Base-by-base conservation (phyloP, 2,329 filamentous ascomycete genomes). In the Clonostachys rosea region DNA sequence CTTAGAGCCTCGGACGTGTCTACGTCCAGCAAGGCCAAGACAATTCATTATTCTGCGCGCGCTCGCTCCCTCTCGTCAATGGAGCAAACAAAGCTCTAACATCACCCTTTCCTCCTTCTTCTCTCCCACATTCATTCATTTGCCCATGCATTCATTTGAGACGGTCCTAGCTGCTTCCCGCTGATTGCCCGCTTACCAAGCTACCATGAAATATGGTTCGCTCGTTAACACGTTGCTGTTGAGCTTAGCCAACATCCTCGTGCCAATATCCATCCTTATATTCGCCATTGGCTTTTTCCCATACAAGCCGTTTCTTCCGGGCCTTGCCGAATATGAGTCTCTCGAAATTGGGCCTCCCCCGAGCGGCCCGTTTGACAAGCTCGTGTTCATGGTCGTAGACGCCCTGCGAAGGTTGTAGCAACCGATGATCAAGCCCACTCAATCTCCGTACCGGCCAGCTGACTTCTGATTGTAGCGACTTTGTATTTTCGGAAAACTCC, bases 361-460 rank as follows among this genome's bases (percentile, higher is more conserved):
- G 4, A 67, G 75, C 43, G 78, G 88, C 34, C 83, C 87, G 0
- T 99, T 99, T 65, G 84, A 97, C 66, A 91, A 86, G 59, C 74
- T 97, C 46, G 76, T 99, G 46, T 96, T 99, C 65, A 97, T 99
- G 92, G 91, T 99, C 7, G 87, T 99, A 30, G 94, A 99, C 78
- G 92, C 94, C 20, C 68, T 99, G 64, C 80, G 91, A 67, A 95
- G 89, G 88, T 91, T 18, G 33, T 35, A 14, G 14, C 24, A 12
- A 17, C 42, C 14, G 39, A 18, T 53, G 60, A 45, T 67, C 49
- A 47, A 12, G 34, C 42, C 43, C 43, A 24, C 34, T 41, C 11
- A 12, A 9, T 35, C 39, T 6, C 20, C 8, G 24, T 10, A 30
- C 24, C 24, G 24, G 40, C 18, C 12, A 34, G 7, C 42, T 47